Conservation (phyloP, 1,139 yeast species). For the Pichia sp. region DNA sequence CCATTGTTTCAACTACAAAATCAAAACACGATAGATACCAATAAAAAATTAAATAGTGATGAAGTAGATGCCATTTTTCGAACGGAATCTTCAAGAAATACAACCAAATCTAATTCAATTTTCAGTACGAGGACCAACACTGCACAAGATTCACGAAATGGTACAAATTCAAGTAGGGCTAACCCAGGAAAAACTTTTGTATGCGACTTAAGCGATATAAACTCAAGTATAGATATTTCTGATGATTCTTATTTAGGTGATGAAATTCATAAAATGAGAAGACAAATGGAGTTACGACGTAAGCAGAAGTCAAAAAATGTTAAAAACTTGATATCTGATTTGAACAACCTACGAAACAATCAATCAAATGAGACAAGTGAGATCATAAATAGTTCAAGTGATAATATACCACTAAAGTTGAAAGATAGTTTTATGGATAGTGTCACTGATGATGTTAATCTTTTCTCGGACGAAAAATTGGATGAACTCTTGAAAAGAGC, state of each 20-base stretch:
- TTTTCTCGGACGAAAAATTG: slow-evolving; percentile 15
- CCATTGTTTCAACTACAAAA: not conserved
- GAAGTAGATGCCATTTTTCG: not conserved
- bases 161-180: not conserved
- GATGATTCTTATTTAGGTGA: not conserved
- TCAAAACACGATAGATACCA: not conserved
- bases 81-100: not conserved
- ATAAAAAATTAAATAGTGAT: not conserved
- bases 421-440: slow-evolving; percentile 1
- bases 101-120: not conserved
- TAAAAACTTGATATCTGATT: slow-evolving; percentile 3
- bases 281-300: not conserved
- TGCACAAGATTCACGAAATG: not conserved
- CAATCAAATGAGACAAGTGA: not conserved
- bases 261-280: not conserved
- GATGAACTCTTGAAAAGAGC: slow-evolving; percentile 20
- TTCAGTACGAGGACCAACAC: not conserved
- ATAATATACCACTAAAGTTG: not conserved
- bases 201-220: slow-evolving; percentile 3
- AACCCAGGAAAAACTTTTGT: not conserved
- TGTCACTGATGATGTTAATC: slow-evolving; percentile 4
- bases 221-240: not conserved
- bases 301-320: not conserved
- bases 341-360: slow-evolving; percentile 1
- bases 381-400: slow-evolving; percentile 6